Base-by-base conservation (phyloP, 441 rosid species). In the Arabidopsis hybrid region DNA sequence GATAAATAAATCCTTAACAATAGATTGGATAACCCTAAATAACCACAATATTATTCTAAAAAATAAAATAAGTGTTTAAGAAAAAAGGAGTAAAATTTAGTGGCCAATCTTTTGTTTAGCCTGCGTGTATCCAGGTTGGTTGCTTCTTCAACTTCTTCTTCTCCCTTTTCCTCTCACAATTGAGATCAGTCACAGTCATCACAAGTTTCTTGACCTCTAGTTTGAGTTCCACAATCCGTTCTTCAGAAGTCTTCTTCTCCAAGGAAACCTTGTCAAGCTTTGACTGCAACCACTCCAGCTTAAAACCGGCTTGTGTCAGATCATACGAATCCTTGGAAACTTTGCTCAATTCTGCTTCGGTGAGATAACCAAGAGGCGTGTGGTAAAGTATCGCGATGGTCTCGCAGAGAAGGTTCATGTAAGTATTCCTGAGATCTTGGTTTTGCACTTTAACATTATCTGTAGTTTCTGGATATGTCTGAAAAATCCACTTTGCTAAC, bases 401-500 rank as follows among this genome's bases (percentile, higher is more conserved):
- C 5, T 32, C 29, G 40, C 57, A 55, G 11, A 71, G 45, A 52
- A 52, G 36, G 39, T 55, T 18, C 64, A 64, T 72, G 32, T 64
- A 47, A 7, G 12, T 55, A 16, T 43, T 55, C 64, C 45, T 55
- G 26, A 55, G 40, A 9, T 38, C 16, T 21, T 64, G 40, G 58
- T 55, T 17, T 45, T 72, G 71, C 58, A 50, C 18, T 12, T 35
- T 7, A 2, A 55, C 58, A 72, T 64, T 16, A 8, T 8, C 2
- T 64, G 60, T n/a, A 9, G 58, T 64, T 45, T 72, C 65, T n/a
- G 65, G 76, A n/a, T 64, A 35, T 18, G 46, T 47, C 65, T 45
- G 35, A 40, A 72, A 53, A n/a, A 43, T 43, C 64, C 64, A 72
- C 53, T 72, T 55, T 38, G 58, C 71, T 63, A 72, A 43, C 26